Base-by-base conservation (phyloP, 2,329 filamentous ascomycete genomes). In the Apiospora saccharicola region DNA sequence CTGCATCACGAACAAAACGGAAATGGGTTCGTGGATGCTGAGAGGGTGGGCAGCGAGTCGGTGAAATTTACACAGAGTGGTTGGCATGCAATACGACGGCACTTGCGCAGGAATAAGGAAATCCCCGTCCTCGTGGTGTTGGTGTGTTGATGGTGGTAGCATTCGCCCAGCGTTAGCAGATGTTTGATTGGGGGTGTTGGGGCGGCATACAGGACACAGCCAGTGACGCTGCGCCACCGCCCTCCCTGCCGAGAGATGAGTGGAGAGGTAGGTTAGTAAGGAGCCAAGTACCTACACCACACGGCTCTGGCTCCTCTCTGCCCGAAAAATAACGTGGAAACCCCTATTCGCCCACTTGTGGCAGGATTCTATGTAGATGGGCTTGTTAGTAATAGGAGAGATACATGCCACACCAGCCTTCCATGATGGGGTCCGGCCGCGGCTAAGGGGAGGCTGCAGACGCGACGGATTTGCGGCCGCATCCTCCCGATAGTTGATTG, bases 1-100 rank as follows among this genome's bases (percentile, higher is more conserved):
- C 77, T 80, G 78, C 79, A 79, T 74, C 75, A 73, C 74, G 77
- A 75, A 78, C 73, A 75, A 80, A 77, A 75, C 71, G 76, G 77
- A 78, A 79, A 72, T 72, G 71, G 70, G 41, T 70, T 71, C 72
- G 69, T 70, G 67, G 67, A 73, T 71, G 70, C 68, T 34, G 51
- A 68, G 30, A 37, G 46, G 46, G 43, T 46, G 43, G 53, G 34
- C 30, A 41, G 34, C 34, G 57, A 64, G 57, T 41, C 57, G 57
- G 34, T 41, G 57, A 19, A 41, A 64, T 37, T 22, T 41, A 41
- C 57, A 64, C 12, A 64, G 34, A 34, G 53, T 57, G 53, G 47
- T 43, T 37, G 57, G n/a, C 16, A 53, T 47, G 71, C 71, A 51
- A 72, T 72, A 34, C 71, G 68, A 72, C 71, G 51, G 46, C 71